A percentile compares a stretch with the other conserved stretches of the same genome.
Evolutionary conservation across 2,329 filamentous ascomycete species (phyloP).

Genomic region (Chaetomiaceae sp.): DNA sequence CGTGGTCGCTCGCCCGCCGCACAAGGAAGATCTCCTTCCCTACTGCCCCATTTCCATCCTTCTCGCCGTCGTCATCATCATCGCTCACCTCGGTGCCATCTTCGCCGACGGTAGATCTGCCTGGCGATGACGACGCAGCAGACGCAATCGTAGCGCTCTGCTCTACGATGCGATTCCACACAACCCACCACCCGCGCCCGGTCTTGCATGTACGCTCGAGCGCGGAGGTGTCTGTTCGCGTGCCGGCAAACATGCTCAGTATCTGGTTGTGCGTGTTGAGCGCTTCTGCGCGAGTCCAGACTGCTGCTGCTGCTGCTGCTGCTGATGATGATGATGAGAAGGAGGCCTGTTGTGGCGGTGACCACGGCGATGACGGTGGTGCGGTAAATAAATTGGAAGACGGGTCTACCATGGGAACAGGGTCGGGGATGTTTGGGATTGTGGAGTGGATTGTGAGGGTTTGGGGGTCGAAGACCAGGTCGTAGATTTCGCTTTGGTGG

Average conservation of each 20-base stretch:
- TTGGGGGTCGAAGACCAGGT: conserved; percentile 59
- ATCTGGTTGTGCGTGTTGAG: conserved; percentile 62
- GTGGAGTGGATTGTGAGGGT: conserved; percentile 57
- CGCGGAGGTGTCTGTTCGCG: conserved; percentile 41
- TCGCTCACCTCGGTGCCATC: conserved; percentile 11
- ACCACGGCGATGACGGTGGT: too few species aligned
- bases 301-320: conserved; percentile 1
- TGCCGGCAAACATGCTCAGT: conserved; percentile 51
- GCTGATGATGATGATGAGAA: not conserved
- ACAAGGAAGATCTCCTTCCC: conserved; percentile 60
- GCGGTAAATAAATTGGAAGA: too few species aligned
- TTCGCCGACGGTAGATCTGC: conserved; percentile 12
- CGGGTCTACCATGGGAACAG: too few species aligned
- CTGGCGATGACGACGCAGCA: not conserved
- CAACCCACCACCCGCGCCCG: conserved; percentile 64
- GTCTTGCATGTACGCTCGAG: conserved; percentile 63
- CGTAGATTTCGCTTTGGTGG: conserved; percentile 47
- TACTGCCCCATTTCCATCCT: conserved; percentile 12
- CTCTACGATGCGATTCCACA: conserved; percentile 57
- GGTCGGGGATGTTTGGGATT: conserved; percentile 61
- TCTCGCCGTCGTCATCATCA: not conserved
- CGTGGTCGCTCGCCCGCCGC: conserved; percentile 55
- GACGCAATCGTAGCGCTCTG: not conserved
- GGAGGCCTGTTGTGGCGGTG: conserved; percentile 9
- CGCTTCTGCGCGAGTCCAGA: conserved; percentile 59